Conservation (phyloP, 768 basidiomycete species). For the Mycena vitilis region DNA sequence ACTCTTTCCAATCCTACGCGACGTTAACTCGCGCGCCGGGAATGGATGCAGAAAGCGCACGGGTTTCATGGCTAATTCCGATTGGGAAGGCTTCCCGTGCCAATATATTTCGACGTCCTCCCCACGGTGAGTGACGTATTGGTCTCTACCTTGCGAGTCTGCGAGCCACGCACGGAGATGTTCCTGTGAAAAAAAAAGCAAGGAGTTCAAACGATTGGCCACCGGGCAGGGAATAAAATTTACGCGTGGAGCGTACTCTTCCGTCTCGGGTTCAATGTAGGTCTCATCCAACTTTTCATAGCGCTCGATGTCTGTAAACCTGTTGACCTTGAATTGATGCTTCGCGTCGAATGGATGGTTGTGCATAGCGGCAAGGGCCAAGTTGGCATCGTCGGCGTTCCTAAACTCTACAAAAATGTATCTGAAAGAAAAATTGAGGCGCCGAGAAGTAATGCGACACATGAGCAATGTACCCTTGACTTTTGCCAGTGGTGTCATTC, state of each 20-base stretch:
- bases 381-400: constrained; percentile 74
- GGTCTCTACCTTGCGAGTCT: constrained; percentile 93
- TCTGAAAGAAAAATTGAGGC: constrained; percentile 51
- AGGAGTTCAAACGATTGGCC: constrained; percentile 16
- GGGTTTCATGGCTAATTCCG: constrained; percentile 82
- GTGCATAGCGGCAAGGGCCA: constrained; percentile 75
- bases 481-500: constrained; percentile 84
- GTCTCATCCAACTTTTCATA: constrained; percentile 82
- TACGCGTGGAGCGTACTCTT: constrained; percentile 83
- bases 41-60: constrained; percentile 55
- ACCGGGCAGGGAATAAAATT: constrained; percentile 21
- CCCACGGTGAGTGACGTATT: constrained; percentile 93
- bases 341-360: constrained; percentile 88
- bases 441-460: constrained; percentile 7
- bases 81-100: constrained; percentile 92
- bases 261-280: constrained; percentile 78
- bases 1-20: constrained; percentile 91
- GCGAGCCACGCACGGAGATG: constrained; percentile 96
- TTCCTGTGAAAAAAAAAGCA: constrained; percentile 65
- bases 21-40: constrained; percentile 18
- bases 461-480: constrained; percentile 83
- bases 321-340: constrained; percentile 87
- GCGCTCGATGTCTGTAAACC: constrained; percentile 90
- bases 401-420: constrained; percentile 87
- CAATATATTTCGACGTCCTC: constrained; percentile 92